Conservation (phyloP, 176 grass and related monocot genomes). For the Luzula sylvatica region DNA sequence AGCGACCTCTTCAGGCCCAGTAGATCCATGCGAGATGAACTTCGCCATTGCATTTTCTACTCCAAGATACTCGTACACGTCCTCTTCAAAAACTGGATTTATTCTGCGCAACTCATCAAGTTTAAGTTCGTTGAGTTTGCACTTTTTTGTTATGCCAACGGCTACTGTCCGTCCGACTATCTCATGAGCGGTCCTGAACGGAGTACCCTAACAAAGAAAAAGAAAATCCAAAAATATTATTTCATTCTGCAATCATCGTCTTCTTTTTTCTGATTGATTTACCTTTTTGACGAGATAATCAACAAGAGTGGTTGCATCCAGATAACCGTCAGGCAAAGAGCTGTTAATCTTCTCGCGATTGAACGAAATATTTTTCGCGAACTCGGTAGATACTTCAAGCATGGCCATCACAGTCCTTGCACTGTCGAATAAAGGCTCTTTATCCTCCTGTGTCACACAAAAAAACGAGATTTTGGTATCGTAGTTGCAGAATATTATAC, state of each 20-base stretch:
- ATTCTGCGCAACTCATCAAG: conserved; percentile 53
- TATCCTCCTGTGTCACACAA: conserved; percentile 71
- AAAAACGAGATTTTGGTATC: conserved; percentile 6
- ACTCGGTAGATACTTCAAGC: conserved; percentile 89
- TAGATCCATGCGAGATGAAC: conserved; percentile 85
- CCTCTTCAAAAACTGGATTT: conserved; percentile 59
- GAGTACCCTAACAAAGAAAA: conserved; percentile 41
- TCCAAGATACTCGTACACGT: conserved; percentile 70
- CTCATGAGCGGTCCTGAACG: conserved; percentile 93
- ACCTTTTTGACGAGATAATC: conserved; percentile 99
- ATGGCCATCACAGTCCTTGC: conserved; percentile 77
- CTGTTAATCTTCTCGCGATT: conserved; percentile 72
- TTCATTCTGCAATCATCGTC: no score
- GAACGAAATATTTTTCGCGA: conserved; percentile 88
- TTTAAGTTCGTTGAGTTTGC: conserved; percentile 64
- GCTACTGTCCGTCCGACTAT: conserved; percentile 82
- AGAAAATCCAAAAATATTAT: not conserved
- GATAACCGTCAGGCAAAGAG: conserved; percentile 74
- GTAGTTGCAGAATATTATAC: not conserved
- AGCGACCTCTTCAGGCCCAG: conserved; percentile 63
- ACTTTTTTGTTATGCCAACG: conserved; percentile 58
- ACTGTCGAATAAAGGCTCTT: conserved; percentile 90
- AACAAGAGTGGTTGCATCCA: conserved; percentile 94
- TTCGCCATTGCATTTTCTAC: conserved; percentile 83
- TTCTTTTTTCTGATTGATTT: conserved; percentile 5